phyloP scores from a whole-genome alignment of 1,284 basidiomycete genomes.

The Agaricales sp. region DNA sequence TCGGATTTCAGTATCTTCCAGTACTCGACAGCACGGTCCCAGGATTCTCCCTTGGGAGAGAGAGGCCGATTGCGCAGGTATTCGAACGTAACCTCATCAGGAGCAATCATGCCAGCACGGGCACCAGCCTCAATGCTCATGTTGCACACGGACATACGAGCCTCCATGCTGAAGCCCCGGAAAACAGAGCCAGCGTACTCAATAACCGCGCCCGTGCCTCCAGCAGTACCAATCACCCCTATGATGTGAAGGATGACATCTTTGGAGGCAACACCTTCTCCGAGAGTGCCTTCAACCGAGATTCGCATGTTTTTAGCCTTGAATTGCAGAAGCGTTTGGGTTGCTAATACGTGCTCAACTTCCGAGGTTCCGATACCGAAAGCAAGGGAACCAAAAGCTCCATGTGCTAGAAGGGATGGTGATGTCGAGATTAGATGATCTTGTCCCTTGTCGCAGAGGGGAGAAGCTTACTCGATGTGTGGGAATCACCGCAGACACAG shows the following conservation, averaged over 20 bases:
- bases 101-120: constrained; percentile 91
- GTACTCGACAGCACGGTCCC: constrained; percentile 84
- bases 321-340: constrained; percentile 86
- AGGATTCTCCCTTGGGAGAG: constrained; percentile 79
- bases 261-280: constrained; percentile 87
- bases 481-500: constrained; percentile 93
- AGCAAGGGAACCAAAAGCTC: constrained; percentile 91
- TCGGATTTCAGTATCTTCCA: constrained; percentile 85
- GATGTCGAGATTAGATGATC: no score
- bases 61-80: constrained; percentile 86
- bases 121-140: constrained; percentile 98
- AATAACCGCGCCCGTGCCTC: constrained; percentile 88
- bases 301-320: constrained; percentile 97
- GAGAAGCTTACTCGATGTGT: constrained; percentile 68
- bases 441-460: no score
- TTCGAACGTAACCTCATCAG: constrained; percentile 84
- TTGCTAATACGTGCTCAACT: constrained; percentile 95
- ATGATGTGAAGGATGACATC: constrained; percentile 95
- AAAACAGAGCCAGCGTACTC: constrained; percentile 92
- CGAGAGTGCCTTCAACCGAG: constrained; percentile 79
- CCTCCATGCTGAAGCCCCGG: constrained; percentile 89
- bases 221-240: constrained; percentile 89
- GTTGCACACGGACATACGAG: constrained; percentile 95
- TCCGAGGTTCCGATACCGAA: constrained; percentile 97
- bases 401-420: constrained; percentile 55